These are phyloP conservation scores for Aeschynomene evenia DNA, from an alignment of 306 rosid species.

Conservation along the genomic window DNA sequence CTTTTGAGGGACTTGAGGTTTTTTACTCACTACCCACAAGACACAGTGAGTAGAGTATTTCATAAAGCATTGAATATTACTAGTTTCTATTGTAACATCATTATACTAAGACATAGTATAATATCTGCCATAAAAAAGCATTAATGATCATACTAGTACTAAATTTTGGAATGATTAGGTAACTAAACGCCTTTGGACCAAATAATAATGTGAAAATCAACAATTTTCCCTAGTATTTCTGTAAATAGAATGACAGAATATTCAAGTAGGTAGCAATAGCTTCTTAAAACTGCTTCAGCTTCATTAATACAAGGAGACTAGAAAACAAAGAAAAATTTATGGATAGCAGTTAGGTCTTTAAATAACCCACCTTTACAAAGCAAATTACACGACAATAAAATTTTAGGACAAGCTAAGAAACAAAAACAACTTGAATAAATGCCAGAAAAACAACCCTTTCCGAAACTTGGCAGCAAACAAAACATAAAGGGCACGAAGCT, in stretches of 20 bases:
- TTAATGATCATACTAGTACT: not conserved
- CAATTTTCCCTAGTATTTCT: not conserved
- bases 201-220: not conserved
- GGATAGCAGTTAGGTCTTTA: not conserved
- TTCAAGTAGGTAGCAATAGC: not conserved
- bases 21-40: not conserved
- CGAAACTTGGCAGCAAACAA: not conserved
- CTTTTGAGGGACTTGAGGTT: not conserved
- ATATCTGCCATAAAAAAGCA: not conserved
- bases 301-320: not conserved
- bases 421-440: no score
- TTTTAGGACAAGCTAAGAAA: not conserved
- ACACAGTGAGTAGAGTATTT: not conserved
- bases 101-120: not conserved
- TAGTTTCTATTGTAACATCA: not conserved
- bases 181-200: not conserved
- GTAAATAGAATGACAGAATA: not conserved
- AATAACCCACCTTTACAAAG: not conserved
- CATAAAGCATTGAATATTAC: not conserved
- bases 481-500: slow-evolving; percentile 1
- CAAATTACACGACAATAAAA: not conserved
- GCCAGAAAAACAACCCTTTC: not conserved
- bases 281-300: not conserved
- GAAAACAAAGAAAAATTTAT: not conserved
- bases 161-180: no score